Conservation (phyloP, 306 rosid species). For the Carpinus viminea region DNA sequence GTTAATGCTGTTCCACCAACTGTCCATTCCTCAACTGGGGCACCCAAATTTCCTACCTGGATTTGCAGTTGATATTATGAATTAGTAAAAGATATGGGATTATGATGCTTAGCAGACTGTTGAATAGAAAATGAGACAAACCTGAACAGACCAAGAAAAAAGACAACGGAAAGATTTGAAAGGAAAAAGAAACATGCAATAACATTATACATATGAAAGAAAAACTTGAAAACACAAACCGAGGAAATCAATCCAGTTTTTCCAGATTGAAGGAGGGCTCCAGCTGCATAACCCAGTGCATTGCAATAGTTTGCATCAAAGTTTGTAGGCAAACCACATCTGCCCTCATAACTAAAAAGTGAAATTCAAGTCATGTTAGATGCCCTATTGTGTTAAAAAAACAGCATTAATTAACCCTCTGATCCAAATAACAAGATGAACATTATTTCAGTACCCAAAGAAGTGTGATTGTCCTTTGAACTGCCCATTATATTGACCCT, state of each 20-base stretch:
- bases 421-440: not conserved
- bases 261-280: constrained; percentile 15
- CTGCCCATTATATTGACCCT: constrained; percentile 54
- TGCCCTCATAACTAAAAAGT: constrained; percentile 8
- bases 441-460: constrained; percentile 68
- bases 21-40: constrained; percentile 13
- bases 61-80: not conserved
- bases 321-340: constrained; percentile 16
- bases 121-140: not conserved
- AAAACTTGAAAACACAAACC: not conserved
- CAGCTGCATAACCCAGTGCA: constrained; percentile 16
- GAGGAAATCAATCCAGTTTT: constrained; percentile 20
- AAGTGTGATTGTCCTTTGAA: constrained; percentile 93
- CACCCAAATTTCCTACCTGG: constrained; percentile 17
- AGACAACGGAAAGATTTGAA: not conserved
- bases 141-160: not conserved
- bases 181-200: not conserved
- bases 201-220: not conserved
- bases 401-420: not conserved
- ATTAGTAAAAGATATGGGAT: not conserved
- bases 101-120: not conserved
- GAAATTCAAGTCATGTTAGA: not conserved
- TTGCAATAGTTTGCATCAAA: constrained; percentile 12
- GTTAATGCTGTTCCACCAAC: constrained; percentile 16
- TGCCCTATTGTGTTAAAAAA: not conserved